Percentiles rank a stretch among this genome's conserved stretches.
These are phyloP conservation scores for Cercospora nicotianae DNA, from an alignment of 2,329 filamentous ascomycete genomes.

Conservation along the genomic window DNA sequence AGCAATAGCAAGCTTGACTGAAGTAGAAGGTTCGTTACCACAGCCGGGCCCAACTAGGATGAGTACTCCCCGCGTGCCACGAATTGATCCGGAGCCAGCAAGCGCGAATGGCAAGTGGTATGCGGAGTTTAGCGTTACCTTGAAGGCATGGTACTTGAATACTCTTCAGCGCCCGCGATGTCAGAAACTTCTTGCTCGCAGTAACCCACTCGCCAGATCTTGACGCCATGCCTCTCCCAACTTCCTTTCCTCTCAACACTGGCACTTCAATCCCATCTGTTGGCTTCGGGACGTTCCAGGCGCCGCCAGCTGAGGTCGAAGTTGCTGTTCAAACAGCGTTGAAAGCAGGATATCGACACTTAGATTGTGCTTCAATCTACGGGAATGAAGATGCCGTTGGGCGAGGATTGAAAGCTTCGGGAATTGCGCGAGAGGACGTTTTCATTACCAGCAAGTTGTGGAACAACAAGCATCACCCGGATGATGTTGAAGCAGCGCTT, in stretches of 20 bases:
- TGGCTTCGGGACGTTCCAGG: background rate
- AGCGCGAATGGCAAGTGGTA: background rate
- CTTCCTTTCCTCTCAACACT: background rate
- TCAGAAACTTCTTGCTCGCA: background rate
- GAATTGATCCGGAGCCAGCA: background rate
- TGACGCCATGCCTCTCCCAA: background rate
- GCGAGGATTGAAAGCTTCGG: background rate
- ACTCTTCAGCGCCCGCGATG: background rate
- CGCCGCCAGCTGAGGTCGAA: background rate
- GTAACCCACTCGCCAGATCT: background rate
- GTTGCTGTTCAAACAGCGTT: background rate
- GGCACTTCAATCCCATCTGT: background rate
- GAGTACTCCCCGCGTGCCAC: background rate
- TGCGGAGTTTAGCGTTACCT: background rate
- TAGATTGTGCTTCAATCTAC: background rate
- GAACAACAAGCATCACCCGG: conserved; percentile 8
- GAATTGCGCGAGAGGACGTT: background rate
- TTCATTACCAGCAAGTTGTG: background rate
- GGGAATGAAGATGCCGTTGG: background rate
- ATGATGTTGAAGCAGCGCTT: conserved; percentile 35
- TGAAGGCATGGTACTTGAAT: background rate
- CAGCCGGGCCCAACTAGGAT: background rate
- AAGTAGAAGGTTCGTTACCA: background rate
- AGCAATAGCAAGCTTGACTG: background rate
- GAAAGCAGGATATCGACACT: background rate